Percentiles rank a stretch among this genome's conserved stretches.
phyloP scores from a whole-genome alignment of 2,329 filamentous ascomycete genomes.

The Colletotrichum agaves region DNA sequence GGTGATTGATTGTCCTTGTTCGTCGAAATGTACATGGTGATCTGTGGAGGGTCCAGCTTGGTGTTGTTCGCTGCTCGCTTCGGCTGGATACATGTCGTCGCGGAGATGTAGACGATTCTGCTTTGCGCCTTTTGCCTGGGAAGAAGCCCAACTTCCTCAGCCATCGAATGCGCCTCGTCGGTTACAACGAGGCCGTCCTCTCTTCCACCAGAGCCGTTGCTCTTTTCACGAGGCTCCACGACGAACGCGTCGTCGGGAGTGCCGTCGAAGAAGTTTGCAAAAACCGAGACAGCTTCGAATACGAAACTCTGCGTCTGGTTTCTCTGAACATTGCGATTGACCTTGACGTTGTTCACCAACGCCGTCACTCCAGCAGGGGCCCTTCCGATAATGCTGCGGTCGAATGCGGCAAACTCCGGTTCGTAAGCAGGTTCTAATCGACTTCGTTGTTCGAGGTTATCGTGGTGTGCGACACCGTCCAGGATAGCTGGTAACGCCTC shows the following conservation, averaged over 20 bases:
- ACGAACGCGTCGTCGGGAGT: conserved; percentile 21
- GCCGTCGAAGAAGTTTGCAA: conserved; percentile 47
- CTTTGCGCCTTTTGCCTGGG: conserved; percentile 45
- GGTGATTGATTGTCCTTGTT: conserved; percentile 71
- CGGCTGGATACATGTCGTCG: conserved; percentile 88
- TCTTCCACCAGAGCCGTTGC: conserved; percentile 41
- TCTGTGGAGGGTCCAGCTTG: conserved; percentile 70
- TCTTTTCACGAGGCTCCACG: conserved; percentile 39
- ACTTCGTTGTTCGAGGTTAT: conserved; percentile 38
- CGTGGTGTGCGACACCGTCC: conserved; percentile 39
- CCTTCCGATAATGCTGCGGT: conserved; percentile 71
- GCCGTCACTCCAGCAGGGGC: conserved; percentile 61
- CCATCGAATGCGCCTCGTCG: conserved; percentile 35
- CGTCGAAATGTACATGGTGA: conserved; percentile 81
- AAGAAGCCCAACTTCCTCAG: conserved; percentile 34
- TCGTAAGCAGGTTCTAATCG: conserved; percentile 58
- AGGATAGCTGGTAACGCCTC: conserved; percentile 39
- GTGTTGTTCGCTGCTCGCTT: conserved; percentile 58
- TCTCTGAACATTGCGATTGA: conserved; percentile 67
- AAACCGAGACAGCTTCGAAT: conserved; percentile 67
- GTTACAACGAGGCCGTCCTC: conserved; percentile 38
- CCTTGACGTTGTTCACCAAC: conserved; percentile 72
- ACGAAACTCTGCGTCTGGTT: conserved; percentile 73
- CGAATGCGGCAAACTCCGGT: conserved; percentile 70
- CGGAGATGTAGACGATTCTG: conserved; percentile 78